Conservation (phyloP, 495 filamentous ascomycete species). For the Aspergillus mulundensis region DNA sequence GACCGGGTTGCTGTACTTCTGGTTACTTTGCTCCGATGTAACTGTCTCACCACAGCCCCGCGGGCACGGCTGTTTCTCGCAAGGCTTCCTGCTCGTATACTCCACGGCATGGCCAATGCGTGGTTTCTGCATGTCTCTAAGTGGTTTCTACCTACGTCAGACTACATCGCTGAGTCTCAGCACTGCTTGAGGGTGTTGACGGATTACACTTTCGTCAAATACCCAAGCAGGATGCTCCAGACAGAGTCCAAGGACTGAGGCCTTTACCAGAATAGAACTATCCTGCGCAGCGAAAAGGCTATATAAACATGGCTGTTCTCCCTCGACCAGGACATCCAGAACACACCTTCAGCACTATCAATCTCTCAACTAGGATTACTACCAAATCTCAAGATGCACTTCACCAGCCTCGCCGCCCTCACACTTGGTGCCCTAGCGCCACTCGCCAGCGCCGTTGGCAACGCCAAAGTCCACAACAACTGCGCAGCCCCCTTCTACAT, state of each 20-base stretch:
- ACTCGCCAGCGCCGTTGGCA: constrained; percentile 42
- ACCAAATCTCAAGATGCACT: constrained; percentile 25
- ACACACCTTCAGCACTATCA: neutral
- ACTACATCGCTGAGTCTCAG: neutral
- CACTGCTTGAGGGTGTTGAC: too few species aligned
- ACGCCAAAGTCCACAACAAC: constrained; percentile 50
- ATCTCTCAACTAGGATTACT: neutral
- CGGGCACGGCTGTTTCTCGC: neutral
- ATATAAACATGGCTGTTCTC: constrained; percentile 1
- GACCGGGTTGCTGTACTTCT: neutral
- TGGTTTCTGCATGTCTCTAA: neutral
- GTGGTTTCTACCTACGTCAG: neutral
- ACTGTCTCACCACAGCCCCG: constrained; percentile 26
- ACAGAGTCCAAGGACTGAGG: neutral
- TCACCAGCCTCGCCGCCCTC: constrained; percentile 24
- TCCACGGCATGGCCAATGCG: constrained; percentile 4
- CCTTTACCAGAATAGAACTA: neutral
- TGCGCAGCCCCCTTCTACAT: constrained; percentile 45
- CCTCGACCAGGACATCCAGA: neutral
- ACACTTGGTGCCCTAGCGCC: constrained; percentile 26
- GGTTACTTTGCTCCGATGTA: constrained; percentile 20
- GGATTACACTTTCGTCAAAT: too few species aligned
- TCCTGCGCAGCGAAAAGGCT: constrained; percentile 4
- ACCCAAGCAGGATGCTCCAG: too few species aligned
- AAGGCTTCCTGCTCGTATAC: constrained; percentile 3